phyloP scores from a whole-genome alignment of 2,329 filamentous ascomycete species.

The Verticillium dahliae region DNA sequence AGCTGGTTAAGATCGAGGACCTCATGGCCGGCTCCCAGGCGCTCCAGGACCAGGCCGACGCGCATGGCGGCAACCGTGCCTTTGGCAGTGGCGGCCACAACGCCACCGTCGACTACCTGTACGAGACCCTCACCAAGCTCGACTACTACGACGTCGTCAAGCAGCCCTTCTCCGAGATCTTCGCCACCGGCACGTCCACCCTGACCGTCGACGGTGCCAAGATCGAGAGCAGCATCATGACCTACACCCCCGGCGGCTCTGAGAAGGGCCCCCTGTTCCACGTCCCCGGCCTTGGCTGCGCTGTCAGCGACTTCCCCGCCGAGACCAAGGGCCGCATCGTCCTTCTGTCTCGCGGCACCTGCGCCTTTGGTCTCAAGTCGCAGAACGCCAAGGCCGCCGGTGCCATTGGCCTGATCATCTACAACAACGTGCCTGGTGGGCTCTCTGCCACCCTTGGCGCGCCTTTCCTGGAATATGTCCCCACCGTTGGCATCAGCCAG shows the following conservation, averaged over 20 bases:
- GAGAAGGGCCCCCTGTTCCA: conserved; percentile 34
- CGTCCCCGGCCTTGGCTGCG: conserved; percentile 48
- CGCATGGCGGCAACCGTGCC: conserved; percentile 33
- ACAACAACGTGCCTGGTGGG: conserved; percentile 52
- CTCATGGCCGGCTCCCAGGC: conserved; percentile 36
- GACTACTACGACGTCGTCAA: conserved; percentile 36
- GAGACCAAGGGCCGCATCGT: conserved; percentile 49
- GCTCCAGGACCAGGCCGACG: conserved; percentile 36
- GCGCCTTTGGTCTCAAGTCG: conserved; percentile 53
- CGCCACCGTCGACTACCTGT: conserved; percentile 37
- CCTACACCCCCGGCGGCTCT: conserved; percentile 44
- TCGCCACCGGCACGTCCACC: conserved; percentile 21
- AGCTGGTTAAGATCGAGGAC: conserved; percentile 22
- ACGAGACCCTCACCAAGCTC: conserved; percentile 27
- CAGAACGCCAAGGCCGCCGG: conserved; percentile 48
- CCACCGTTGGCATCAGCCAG: conserved; percentile 45
- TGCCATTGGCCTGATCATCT: conserved; percentile 50
- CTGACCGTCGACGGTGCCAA: conserved; percentile 21
- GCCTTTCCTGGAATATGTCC: conserved; percentile 36
- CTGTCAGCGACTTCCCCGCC: conserved; percentile 43
- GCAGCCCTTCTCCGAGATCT: conserved; percentile 36
- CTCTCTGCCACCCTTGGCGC: conserved; percentile 49
- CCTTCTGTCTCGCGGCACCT: conserved; percentile 52
- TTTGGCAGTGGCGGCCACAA: conserved; percentile 39
- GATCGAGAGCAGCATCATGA: conserved; percentile 24